Percentiles rank a stretch among this genome's conserved stretches.
Evolutionary conservation across 345 rosid genomes (phyloP).

Genomic region (Citrus reticulata): DNA sequence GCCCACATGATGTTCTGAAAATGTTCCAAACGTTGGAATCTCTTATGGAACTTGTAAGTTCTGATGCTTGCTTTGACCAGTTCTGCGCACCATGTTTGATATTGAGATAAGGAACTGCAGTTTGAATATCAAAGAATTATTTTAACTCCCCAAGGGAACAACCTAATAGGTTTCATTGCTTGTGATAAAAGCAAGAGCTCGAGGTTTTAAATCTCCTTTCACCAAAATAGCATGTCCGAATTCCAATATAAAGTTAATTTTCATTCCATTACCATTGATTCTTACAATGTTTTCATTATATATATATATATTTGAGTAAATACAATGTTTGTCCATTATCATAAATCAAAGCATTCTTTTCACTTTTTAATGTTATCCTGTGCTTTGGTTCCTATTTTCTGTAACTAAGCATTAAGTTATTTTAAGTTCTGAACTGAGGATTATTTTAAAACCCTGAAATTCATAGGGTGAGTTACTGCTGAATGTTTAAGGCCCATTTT

Average conservation of each 20-base stretch:
- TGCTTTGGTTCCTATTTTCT: background rate
- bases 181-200: background rate
- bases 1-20: constrained; percentile 66
- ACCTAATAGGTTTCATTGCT: background rate
- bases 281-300: background rate
- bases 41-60: constrained; percentile 83
- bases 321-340: background rate
- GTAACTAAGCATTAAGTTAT: background rate
- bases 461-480: background rate
- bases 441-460: background rate
- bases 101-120: background rate
- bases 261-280: background rate
- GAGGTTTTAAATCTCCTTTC: background rate
- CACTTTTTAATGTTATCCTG: background rate
- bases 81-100: background rate
- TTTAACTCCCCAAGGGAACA: background rate
- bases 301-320: no score
- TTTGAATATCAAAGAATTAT: background rate
- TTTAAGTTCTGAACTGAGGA: background rate
- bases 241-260: background rate
- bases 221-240: background rate
- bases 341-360: background rate
- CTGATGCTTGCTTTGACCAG: constrained; percentile 8
- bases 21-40: constrained; percentile 83
- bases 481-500: background rate